Percentiles rank a stretch among this genome's conserved stretches.
Evolutionary conservation across 805 yeast species (phyloP).

Genomic region (Cyberlindnera xylosilytica): DNA sequence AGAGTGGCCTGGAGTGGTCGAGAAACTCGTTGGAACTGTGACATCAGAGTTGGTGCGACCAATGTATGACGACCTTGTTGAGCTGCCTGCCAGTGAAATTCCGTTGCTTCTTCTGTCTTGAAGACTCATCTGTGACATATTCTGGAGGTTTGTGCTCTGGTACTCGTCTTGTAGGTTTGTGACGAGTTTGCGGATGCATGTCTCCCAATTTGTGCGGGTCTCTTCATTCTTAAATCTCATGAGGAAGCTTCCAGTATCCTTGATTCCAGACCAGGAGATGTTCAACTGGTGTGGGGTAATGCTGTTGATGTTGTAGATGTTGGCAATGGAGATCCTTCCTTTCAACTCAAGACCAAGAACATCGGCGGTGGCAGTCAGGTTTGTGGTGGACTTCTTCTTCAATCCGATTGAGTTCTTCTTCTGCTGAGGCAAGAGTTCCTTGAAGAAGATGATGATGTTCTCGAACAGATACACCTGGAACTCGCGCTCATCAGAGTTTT

Average conservation of each 20-base stretch:
- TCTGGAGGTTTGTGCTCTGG: constrained; percentile 5
- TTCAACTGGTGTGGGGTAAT: constrained; percentile 55
- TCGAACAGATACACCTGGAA: constrained; percentile 90
- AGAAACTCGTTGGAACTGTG: constrained; percentile 12
- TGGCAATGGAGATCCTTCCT: constrained; percentile 79
- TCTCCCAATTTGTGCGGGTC: constrained; percentile 76
- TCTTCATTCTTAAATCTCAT: constrained; percentile 84
- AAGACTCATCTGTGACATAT: constrained; percentile 18
- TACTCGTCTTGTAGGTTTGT: constrained; percentile 29
- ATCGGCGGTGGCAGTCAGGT: constrained; percentile 15
- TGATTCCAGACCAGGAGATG: constrained; percentile 79
- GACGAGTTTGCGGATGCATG: constrained; percentile 51
- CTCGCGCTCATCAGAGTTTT: constrained; percentile 67
- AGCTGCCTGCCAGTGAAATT: constrained; percentile 18
- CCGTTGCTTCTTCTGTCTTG: constrained; percentile 29
- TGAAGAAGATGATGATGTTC: constrained; percentile 58
- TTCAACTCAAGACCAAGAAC: constrained; percentile 55
- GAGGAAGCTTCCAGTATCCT: constrained; percentile 82
- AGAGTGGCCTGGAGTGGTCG: constrained; percentile 19
- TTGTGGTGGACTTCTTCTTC: constrained; percentile 35
- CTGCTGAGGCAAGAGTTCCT: constrained; percentile 45
- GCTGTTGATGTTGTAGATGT: constrained; percentile 47
- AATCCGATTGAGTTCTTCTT: constrained; percentile 48
- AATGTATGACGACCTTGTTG: constrained; percentile 26
- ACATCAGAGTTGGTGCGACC: constrained; percentile 24